A percentile compares a stretch with the other conserved stretches of the same genome.
Evolutionary conservation across 1,284 basidiomycete species (phyloP).

Genomic region (Exobasidium cylindrosporum): DNA sequence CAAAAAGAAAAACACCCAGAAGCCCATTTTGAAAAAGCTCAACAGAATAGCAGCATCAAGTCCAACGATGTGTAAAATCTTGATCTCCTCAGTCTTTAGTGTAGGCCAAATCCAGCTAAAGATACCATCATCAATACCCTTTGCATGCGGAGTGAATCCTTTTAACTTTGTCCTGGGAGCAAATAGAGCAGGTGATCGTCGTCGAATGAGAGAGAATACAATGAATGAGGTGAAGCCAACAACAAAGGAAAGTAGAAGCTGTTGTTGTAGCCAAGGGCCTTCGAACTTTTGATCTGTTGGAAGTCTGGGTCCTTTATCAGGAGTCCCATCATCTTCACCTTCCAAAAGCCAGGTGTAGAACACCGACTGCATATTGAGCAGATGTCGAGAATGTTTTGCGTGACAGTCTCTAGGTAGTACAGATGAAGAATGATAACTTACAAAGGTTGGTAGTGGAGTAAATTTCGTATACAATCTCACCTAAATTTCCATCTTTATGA

Average conservation of each 20-base stretch:
- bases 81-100: slow-evolving; percentile 81
- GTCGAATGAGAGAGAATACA: slow-evolving; percentile 80
- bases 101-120: slow-evolving; percentile 96
- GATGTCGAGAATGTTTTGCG: no score
- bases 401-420: no score
- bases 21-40: slow-evolving; percentile 91
- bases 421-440: no score
- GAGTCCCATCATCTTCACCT: neutral
- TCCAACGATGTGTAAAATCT: slow-evolving; percentile 92
- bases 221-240: slow-evolving; percentile 80
- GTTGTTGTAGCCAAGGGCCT: slow-evolving; percentile 90
- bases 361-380: neutral
- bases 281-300: neutral
- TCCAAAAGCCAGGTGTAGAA: neutral
- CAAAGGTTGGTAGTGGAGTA: no score
- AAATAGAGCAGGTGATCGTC: slow-evolving; percentile 82
- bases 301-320: neutral
- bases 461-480: no score
- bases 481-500: no score
- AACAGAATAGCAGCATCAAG: slow-evolving; percentile 91
- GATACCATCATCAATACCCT: slow-evolving; percentile 68
- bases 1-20: slow-evolving; percentile 78
- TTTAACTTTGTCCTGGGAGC: slow-evolving; percentile 90
- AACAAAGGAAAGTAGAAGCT: slow-evolving; percentile 72
- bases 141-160: slow-evolving; percentile 87